Evolutionary conservation across 108 stramenopile species (phyloP).

Genomic region (Epipyxis sp.): DNA sequence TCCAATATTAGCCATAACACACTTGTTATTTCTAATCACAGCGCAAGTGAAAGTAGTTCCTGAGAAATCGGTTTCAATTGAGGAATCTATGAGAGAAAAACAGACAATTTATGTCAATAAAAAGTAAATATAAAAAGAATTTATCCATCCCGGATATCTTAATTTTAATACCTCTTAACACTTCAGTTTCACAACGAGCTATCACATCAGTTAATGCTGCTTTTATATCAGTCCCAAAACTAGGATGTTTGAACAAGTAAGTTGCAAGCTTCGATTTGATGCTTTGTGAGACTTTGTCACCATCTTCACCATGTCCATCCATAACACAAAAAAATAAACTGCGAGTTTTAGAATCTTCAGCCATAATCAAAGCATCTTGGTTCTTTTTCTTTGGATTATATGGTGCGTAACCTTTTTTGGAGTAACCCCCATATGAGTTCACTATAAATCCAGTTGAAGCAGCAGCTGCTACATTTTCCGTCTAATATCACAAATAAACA

Average conservation of each 20-base stretch:
- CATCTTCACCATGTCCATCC: conserved; percentile 97
- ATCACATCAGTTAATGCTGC: conserved; percentile 71
- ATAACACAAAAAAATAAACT: conserved; percentile 84
- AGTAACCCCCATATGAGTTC: conserved; percentile 87
- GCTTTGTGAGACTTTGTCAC: conserved; percentile 83
- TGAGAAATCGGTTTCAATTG: conserved; percentile 90
- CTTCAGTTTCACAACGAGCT: conserved; percentile 13
- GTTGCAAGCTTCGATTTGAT: conserved; percentile 79
- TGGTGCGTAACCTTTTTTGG: conserved; percentile 95
- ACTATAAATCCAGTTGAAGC: conserved; percentile 54
- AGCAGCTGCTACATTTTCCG: not conserved
- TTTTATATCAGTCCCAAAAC: conserved; percentile 71
- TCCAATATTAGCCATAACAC: conserved; percentile 89
- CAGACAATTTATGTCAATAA: not conserved
- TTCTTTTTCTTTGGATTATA: conserved; percentile 98
- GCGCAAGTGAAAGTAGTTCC: conserved; percentile 91
- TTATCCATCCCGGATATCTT: not conserved
- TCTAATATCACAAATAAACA: too few species aligned
- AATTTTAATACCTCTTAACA: conserved; percentile 11
- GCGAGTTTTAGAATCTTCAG: conserved; percentile 80
- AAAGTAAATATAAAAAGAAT: not conserved
- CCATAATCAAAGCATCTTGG: conserved; percentile 95
- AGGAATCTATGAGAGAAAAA: conserved; percentile 57
- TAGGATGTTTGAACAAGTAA: conserved; percentile 78
- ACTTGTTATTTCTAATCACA: conserved; percentile 75